Evolutionary conservation across 1,139 yeast genomes (phyloP).

Genomic region (Blastobotrys capitulatus): DNA sequence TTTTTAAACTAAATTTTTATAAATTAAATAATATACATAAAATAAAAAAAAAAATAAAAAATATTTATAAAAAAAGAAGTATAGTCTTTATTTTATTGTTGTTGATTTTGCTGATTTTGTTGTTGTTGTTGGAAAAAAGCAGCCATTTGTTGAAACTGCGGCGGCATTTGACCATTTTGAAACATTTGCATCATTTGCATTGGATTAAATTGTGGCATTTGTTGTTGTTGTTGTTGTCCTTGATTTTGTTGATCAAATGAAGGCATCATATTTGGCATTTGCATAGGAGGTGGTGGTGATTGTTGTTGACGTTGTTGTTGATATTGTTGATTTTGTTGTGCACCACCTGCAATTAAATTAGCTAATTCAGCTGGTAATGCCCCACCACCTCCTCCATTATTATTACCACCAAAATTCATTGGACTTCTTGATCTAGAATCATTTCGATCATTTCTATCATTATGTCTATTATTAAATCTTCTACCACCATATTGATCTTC

Average conservation of each 20-base stretch:
- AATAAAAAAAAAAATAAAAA: conserved; percentile 4
- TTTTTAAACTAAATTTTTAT: background rate
- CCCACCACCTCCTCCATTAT: background rate
- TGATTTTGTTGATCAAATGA: conserved; percentile 3
- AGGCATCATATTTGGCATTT: conserved; percentile 6
- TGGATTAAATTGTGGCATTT: conserved; percentile 9
- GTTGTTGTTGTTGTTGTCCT: conserved; percentile 6
- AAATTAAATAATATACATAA: background rate
- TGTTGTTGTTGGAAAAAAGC: conserved; percentile 21
- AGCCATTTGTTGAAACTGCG: conserved; percentile 18
- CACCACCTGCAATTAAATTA: conserved; percentile 5
- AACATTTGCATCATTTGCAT: conserved; percentile 13
- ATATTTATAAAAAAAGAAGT: background rate
- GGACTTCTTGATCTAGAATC: background rate
- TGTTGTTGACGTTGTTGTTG: conserved; percentile 4
- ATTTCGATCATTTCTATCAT: conserved; percentile 4
- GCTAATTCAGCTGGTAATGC: conserved; percentile 18
- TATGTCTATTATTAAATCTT: conserved; percentile 7
- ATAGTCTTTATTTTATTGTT: no score
- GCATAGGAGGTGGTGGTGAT: background rate
- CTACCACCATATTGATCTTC: conserved; percentile 15
- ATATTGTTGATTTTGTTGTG: conserved; percentile 4
- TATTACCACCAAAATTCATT: background rate
- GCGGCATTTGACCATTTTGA: conserved; percentile 13
- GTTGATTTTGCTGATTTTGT: conserved; percentile 12